Percentiles rank a stretch among this genome's conserved stretches.
Evolutionary conservation across 768 basidiomycete genomes (phyloP).

Genomic region (Chalciporus piperatus): DNA sequence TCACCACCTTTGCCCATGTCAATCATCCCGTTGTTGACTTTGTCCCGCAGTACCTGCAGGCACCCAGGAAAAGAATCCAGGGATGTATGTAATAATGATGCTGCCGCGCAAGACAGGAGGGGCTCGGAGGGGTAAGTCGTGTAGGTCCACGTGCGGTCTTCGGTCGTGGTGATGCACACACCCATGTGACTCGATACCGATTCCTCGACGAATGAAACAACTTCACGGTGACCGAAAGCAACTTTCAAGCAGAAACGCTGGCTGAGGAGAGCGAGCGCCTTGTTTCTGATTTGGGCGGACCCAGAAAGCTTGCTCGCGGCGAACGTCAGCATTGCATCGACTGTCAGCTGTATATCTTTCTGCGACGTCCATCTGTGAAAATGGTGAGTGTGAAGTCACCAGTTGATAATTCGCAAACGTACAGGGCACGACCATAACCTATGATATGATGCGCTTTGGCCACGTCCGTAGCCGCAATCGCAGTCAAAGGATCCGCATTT

Average conservation of each 20-base stretch:
- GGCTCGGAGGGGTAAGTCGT: conserved; percentile 12
- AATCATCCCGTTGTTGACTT: conserved; percentile 2
- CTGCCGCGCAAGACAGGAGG: conserved; percentile 3
- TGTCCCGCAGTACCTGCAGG: background rate
- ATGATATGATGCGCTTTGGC: background rate
- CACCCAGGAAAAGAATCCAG: too few species aligned
- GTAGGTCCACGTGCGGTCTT: conserved; percentile 2
- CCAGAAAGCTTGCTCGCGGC: too few species aligned
- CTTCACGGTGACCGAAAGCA: background rate
- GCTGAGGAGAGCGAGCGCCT: conserved; percentile 1
- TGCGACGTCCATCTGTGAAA: too few species aligned
- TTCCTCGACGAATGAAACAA: background rate
- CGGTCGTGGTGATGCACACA: background rate
- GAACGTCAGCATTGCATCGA: too few species aligned
- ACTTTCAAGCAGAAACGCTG: conserved; percentile 6
- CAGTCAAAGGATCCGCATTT: background rate
- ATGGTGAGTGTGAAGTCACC: background rate
- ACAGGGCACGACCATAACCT: background rate
- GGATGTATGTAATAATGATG: background rate
- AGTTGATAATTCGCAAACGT: too few species aligned
- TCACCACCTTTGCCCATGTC: background rate
- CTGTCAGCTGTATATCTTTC: too few species aligned
- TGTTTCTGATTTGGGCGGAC: too few species aligned
- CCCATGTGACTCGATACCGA: conserved; percentile 7
- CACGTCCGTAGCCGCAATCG: background rate